Conservation (phyloP, 805 yeast genomes). For the Lipomyces starkeyi region DNA sequence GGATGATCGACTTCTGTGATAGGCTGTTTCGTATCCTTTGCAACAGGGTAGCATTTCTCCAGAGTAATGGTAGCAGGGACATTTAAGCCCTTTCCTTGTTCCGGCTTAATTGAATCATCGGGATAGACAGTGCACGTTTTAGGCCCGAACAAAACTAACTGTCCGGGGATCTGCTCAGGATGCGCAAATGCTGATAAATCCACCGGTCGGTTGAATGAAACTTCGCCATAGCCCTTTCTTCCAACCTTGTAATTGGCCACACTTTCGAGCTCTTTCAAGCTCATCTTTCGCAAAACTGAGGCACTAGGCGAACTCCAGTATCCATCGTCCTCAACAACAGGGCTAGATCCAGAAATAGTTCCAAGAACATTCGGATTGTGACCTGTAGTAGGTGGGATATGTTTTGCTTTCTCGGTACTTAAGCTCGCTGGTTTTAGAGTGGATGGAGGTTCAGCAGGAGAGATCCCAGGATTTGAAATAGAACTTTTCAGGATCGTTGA, state of each 20-base stretch:
- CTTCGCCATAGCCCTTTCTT: conserved; percentile 73
- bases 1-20: conserved; percentile 81
- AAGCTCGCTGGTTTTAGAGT: not conserved
- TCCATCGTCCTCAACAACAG: conserved; percentile 62
- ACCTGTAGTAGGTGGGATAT: not conserved
- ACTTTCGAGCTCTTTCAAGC: conserved; percentile 66
- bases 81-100: conserved; percentile 82
- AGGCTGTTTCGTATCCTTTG: conserved; percentile 71
- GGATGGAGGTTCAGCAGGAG: not conserved
- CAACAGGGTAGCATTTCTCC: conserved; percentile 80
- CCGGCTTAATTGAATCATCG: conserved; percentile 63
- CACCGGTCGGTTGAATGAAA: conserved; percentile 80
- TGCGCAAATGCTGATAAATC: conserved; percentile 74
- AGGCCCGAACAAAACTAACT: conserved; percentile 63
- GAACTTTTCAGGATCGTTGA: not conserved
- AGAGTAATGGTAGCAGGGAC: conserved; percentile 73
- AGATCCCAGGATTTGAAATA: not conserved
- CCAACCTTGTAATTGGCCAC: conserved; percentile 77
- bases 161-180: conserved; percentile 68
- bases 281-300: conserved; percentile 62
- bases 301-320: conserved; percentile 87
- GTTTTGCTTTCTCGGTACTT: not conserved
- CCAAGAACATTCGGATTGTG: not conserved
- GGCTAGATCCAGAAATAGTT: not conserved
- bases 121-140: conserved; percentile 76